Base-by-base conservation (phyloP, 495 filamentous ascomycete species). In the Penicillium samsonianum region DNA sequence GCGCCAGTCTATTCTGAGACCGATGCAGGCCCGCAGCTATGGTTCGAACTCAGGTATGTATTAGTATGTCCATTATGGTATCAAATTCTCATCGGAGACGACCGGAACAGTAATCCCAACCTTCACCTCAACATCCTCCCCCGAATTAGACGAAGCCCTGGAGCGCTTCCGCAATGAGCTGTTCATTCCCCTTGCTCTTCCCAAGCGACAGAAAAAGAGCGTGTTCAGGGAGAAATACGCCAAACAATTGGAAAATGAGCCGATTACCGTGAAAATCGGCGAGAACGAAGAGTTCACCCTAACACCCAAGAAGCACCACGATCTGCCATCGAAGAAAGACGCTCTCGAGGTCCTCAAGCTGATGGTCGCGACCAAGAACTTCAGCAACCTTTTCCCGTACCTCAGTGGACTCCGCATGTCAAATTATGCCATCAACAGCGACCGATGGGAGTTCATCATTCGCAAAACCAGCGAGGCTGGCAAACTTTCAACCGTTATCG, bases 111-210 rank as follows among this genome's bases (percentile, higher is more conserved):
- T 68, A 30, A 68, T 86, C 9, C 83, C 82, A 9, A 67, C 55
- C 14, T 85, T 86, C 63, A 51, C 63, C 4, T 63, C 75, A n/a
- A 80, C 78, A n/a, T 77, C 77, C 30, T 78, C 77, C 51, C 55
- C 72, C 33, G 73, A 85, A 62, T 72, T 87, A 53, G 74, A 85
- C 59, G 56, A 70, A 38, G 67, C 76, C 26, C 80, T 88, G 55
- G 56, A 67, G 53, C 74, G 63, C n/a, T 80, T 88, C 70, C 84
- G 86, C 56, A 63, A 80, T 55, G 77, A 85, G 45, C 72, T 88
- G 65, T 84, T 92, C 69, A 78, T 91, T 14, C 86, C 87, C 1
- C 62, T 72, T 8, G 83, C 84, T 61, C 82, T 92, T 3, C 63
- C 73, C n/a, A 48, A 57, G 12, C 73, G 72, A 2, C 85, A 89